These are phyloP conservation scores for Rhizophora mangle DNA, from an alignment of 345 rosid species.

Conservation along the genomic window DNA sequence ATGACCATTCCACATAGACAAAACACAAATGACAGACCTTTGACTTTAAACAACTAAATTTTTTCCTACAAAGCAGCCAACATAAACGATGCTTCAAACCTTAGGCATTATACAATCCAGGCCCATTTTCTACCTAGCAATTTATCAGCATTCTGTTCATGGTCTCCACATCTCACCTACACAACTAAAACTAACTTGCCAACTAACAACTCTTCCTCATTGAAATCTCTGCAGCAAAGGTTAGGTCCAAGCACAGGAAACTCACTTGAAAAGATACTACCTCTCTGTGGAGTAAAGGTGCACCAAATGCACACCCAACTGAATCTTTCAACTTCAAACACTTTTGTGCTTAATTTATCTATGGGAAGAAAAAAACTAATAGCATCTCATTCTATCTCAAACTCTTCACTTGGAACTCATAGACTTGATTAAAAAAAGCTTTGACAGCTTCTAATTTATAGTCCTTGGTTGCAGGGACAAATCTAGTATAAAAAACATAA, in stretches of 20 bases:
- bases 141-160: not conserved
- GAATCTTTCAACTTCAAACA: not conserved
- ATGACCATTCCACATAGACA: not conserved
- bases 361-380: no score
- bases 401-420: no score
- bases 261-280: not conserved
- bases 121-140: not conserved
- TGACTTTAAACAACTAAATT: not conserved
- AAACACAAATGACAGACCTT: not conserved
- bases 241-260: not conserved
- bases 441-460: no score
- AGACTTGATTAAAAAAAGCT: no score
- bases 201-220: not conserved
- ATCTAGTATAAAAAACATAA: no score
- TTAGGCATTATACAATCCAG: not conserved
- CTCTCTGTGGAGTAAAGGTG: not conserved
- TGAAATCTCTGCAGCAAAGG: not conserved
- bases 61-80: not conserved
- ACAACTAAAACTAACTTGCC: not conserved
- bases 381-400: no score
- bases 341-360: no score
- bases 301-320: not conserved
- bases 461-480: no score
- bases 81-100: not conserved
- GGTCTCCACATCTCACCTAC: not conserved